Percentiles rank a stretch among this genome's conserved stretches.
phyloP scores from a whole-genome alignment of 805 yeast species.

The Lipomyces oligophaga region DNA sequence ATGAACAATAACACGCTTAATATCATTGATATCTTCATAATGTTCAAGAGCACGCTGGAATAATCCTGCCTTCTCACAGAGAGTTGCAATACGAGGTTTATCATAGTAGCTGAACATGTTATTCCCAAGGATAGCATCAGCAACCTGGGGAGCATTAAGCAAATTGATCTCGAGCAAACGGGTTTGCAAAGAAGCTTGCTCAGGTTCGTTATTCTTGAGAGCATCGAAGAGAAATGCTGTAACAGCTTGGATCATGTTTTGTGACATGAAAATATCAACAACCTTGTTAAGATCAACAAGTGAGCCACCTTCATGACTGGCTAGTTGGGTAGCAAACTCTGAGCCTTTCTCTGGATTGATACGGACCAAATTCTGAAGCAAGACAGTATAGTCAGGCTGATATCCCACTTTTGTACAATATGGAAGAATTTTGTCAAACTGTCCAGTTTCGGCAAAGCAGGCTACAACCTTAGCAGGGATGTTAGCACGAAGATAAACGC shows the following conservation, averaged over 20 bases:
- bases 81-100: slow-evolving; percentile 82
- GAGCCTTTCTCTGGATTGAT: slow-evolving; percentile 97
- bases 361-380: slow-evolving; percentile 86
- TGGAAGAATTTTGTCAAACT: slow-evolving; percentile 92
- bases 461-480: slow-evolving; percentile 86
- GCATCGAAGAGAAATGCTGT: slow-evolving; percentile 96
- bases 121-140: slow-evolving; percentile 96
- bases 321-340: slow-evolving; percentile 87
- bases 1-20: slow-evolving; percentile 89
- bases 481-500: slow-evolving; percentile 81
- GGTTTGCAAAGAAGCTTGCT: slow-evolving; percentile 94
- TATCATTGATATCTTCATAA: slow-evolving; percentile 90
- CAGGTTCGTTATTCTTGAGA: slow-evolving; percentile 85
- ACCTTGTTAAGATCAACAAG: slow-evolving; percentile 76
- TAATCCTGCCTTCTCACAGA: slow-evolving; percentile 95
- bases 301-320: slow-evolving; percentile 57
- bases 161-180: slow-evolving; percentile 88
- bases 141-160: slow-evolving; percentile 97
- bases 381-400: slow-evolving; percentile 82
- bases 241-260: slow-evolving; percentile 93
- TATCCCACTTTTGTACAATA: slow-evolving; percentile 86
- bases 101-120: slow-evolving; percentile 94
- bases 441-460: slow-evolving; percentile 89
- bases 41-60: slow-evolving; percentile 94
- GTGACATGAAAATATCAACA: slow-evolving; percentile 91